Conservation (phyloP, 2,329 filamentous ascomycete genomes). For the Fusarium chuoi region DNA sequence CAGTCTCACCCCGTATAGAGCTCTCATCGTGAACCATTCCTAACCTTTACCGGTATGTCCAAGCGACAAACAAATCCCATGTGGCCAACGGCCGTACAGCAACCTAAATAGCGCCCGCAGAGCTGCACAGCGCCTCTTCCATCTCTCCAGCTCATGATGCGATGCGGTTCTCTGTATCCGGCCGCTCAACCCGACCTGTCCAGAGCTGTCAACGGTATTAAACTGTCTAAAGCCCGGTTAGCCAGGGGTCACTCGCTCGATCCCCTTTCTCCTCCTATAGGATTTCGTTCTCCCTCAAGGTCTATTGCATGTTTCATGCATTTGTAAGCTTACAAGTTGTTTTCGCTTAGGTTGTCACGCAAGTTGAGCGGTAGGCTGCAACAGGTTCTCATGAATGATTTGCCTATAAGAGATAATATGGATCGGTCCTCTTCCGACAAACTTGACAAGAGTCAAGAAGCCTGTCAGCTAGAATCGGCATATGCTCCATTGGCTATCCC, state of each 20-base stretch:
- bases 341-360: background rate
- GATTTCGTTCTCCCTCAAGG: background rate
- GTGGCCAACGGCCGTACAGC: conserved; percentile 11
- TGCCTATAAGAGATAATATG: background rate
- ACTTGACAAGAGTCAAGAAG: background rate
- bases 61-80: conserved; percentile 1
- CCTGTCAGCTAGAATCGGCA: background rate
- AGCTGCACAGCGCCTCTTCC: conserved; percentile 26
- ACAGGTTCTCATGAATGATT: background rate
- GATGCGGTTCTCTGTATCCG: background rate
- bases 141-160: conserved; percentile 12
- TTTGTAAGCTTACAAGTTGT: conserved; percentile 3
- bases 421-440: background rate
- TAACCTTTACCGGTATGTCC: background rate
- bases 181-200: background rate
- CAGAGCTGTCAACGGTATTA: background rate
- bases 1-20: background rate
- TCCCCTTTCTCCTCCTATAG: background rate
- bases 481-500: background rate
- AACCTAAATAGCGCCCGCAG: conserved; percentile 21
- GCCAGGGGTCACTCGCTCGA: background rate
- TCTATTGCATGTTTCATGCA: background rate
- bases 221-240: background rate
- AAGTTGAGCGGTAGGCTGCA: background rate
- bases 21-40: conserved; percentile 1